Base-by-base conservation (phyloP, 192 early-diverging fungal species). In the Coemansia sp. region DNA sequence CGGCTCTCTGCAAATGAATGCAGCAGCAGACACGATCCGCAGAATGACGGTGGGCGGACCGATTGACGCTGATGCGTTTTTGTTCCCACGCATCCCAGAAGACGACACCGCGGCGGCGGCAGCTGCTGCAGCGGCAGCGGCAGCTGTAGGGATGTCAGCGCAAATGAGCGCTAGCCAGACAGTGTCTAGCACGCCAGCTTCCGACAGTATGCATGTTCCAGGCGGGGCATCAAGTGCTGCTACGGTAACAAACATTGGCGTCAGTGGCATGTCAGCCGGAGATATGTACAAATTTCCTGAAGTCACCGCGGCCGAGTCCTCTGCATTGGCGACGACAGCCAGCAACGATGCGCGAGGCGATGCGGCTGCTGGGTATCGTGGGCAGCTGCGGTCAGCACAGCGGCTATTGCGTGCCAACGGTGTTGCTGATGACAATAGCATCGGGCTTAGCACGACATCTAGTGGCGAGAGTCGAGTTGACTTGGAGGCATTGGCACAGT, bases 11-110 rank as follows among this genome's bases (percentile, higher is more conserved):
- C 77, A 70, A 59, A 60, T 75, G 11, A 60, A 42, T 33, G 24
- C 66, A 28, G 69, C 69, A 20, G 78, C 69, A 16, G 78, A 81
- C 59, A 59, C 78, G 5, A 69, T 81, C 13, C 55, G 78, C 36
- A 62, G 78, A 18, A 81, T 81, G 78, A 81, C 78, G 0, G 73
- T 75, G 16, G 78, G 59, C 0, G 79, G 69, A 21, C 69, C 73
- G 9, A 70, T 75, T 6, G 61, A 53, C 26, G 51, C 71, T 13
- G 79, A 81, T 14, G 66, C 73, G 10, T 81, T 66, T 18, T 42
- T 81, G 60, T 81, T 81, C 28, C 79, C 79, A 9, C 79, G 79
- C 10, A 64, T 81, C n/a, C 70, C 79, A 0, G 79, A 81, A 14
- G 78, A 81, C 18, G 67, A 78, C 9, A 36, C 48, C 3, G 38